Conservation (phyloP, 225 moss, liverwort and hornwort genomes). For the Pseudoscleropodium purum region DNA sequence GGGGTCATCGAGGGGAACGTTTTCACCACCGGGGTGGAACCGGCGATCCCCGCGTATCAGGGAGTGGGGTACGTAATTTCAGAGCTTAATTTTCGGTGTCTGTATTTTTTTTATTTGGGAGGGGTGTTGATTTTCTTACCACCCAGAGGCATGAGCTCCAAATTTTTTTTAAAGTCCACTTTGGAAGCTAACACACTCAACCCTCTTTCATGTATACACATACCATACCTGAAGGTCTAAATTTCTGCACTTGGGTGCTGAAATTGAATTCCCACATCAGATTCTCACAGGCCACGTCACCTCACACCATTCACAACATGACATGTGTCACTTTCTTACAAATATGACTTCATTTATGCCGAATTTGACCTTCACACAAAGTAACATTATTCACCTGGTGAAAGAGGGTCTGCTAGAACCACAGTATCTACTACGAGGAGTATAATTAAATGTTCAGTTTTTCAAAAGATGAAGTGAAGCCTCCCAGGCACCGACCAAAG, state of each 20-base stretch:
- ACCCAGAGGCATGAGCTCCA: not conserved
- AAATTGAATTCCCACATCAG: not conserved
- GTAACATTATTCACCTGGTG: too few relatives aligned
- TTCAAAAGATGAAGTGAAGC: not conserved
- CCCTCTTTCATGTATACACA: too few relatives aligned
- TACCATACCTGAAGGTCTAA: too few relatives aligned
- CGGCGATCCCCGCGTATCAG: not conserved
- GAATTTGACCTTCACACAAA: too few relatives aligned
- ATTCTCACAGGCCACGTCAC: too few relatives aligned
- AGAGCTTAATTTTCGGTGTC: not conserved
- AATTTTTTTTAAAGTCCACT: too few relatives aligned
- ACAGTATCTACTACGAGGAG: not conserved
- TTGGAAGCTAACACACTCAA: not conserved
- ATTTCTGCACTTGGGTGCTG: rapidly evolving
- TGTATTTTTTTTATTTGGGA: not conserved
- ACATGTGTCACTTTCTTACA: too few relatives aligned
- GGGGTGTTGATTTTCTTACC: not conserved
- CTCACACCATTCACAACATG: not conserved
- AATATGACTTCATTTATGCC: too few relatives aligned
- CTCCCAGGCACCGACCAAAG: not conserved
- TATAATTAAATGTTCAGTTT: too few relatives aligned
- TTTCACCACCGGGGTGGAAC: not conserved
- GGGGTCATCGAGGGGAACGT: not conserved
- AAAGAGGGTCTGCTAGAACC: too few relatives aligned
- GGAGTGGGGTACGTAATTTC: not conserved